phyloP scores from a whole-genome alignment of 768 basidiomycete species.

The Lentinula raphanica region DNA sequence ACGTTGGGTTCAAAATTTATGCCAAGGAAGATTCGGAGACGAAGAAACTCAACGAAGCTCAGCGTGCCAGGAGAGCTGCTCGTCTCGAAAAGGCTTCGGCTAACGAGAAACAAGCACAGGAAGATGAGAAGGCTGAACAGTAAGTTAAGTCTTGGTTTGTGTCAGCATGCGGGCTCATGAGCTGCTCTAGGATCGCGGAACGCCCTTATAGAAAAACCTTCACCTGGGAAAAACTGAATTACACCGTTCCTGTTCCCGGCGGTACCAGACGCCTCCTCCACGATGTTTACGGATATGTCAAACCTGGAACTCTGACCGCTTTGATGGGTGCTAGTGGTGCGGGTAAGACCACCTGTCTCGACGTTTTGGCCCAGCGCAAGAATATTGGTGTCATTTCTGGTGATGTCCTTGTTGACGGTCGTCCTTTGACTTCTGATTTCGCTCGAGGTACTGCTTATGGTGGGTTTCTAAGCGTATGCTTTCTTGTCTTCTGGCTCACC shows the following conservation, averaged over 20 bases:
- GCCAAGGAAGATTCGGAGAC: constrained; percentile 54
- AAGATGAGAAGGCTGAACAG: constrained; percentile 15
- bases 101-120: constrained; percentile 16
- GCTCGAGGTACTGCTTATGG: constrained; percentile 74
- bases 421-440: constrained; percentile 50
- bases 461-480: constrained; percentile 24
- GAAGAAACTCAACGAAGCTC: constrained; percentile 47
- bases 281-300: constrained; percentile 75
- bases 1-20: constrained; percentile 49
- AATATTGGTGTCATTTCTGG: constrained; percentile 65
- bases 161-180: no score
- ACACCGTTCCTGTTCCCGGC: constrained; percentile 63
- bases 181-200: constrained; percentile 4
- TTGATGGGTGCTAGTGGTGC: constrained; percentile 71
- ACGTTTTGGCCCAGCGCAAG: constrained; percentile 69
- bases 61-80: constrained; percentile 48
- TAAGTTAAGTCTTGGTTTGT: no score
- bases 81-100: constrained; percentile 24
- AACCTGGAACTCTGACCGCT: constrained; percentile 84
- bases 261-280: constrained; percentile 62
- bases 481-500: constrained; percentile 18
- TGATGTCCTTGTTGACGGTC: constrained; percentile 61
- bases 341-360: constrained; percentile 74
- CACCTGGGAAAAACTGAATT: constrained; percentile 80
- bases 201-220: constrained; percentile 48